phyloP scores from a whole-genome alignment of 1,139 yeast genomes.

The Spathaspora sp. region DNA sequence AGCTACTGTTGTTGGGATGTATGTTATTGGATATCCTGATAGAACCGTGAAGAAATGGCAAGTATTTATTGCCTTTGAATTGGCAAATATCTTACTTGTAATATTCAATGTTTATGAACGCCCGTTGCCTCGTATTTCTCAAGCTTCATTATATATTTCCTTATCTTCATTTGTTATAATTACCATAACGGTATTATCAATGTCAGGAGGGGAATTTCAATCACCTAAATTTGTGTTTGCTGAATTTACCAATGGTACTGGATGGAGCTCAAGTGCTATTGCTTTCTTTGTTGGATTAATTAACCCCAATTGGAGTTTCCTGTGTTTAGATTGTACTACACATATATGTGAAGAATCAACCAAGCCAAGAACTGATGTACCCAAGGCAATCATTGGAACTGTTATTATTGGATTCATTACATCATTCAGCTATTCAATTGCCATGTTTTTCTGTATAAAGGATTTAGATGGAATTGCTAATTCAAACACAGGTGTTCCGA shows the following conservation, averaged over 20 bases:
- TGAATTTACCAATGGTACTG: constrained; percentile 61
- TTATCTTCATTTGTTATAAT: constrained; percentile 53
- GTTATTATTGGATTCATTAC: constrained; percentile 67
- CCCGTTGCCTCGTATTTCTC: constrained; percentile 53
- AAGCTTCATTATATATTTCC: constrained; percentile 54
- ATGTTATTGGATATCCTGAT: constrained; percentile 44
- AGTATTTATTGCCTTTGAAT: constrained; percentile 51
- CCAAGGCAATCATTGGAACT: constrained; percentile 62
- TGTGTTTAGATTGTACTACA: constrained; percentile 69
- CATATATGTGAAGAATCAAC: constrained; percentile 70
- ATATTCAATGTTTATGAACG: constrained; percentile 59
- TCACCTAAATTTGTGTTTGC: constrained; percentile 60
- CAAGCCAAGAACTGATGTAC: constrained; percentile 58
- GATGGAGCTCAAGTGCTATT: constrained; percentile 59
- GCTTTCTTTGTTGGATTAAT: constrained; percentile 67
- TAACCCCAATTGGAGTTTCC: constrained; percentile 69
- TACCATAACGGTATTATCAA: constrained; percentile 55
- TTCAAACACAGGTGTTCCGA: constrained; percentile 60
- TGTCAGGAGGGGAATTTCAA: constrained; percentile 50
- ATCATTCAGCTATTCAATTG: constrained; percentile 55
- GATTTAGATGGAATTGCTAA: constrained; percentile 47
- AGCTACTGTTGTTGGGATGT: constrained; percentile 52
- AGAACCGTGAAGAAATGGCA: constrained; percentile 55
- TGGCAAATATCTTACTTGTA: constrained; percentile 38
- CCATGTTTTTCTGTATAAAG: constrained; percentile 62